Conservation (phyloP, 192 early-diverging fungal species). For the Rhizoclosmatium globosum region DNA sequence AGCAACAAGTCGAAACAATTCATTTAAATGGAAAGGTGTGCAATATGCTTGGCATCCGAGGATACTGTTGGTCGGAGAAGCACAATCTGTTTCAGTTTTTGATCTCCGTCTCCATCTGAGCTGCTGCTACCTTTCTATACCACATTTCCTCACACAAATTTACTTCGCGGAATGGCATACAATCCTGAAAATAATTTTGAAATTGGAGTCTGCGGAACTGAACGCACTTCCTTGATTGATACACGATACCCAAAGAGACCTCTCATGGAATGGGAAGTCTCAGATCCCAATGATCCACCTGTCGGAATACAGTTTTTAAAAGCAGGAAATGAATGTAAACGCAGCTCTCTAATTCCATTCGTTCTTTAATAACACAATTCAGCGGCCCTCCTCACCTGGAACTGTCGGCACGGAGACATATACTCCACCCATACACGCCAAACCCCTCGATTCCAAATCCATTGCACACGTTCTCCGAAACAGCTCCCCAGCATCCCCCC, state of each 20-base stretch:
- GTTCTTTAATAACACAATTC: neutral
- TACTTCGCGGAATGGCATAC: slow-evolving; percentile 12
- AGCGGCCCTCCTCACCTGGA: slow-evolving; percentile 35
- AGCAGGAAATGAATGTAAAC: slow-evolving; percentile 1
- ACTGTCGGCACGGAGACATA: slow-evolving; percentile 31
- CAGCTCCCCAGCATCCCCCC: neutral
- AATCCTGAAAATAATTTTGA: slow-evolving; percentile 15
- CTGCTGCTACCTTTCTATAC: slow-evolving; percentile 18
- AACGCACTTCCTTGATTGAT: slow-evolving; percentile 17
- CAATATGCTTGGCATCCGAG: slow-evolving; percentile 35
- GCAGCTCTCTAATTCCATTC: neutral
- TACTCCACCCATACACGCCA: slow-evolving; percentile 1
- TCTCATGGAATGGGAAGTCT: slow-evolving; percentile 20
- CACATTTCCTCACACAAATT: too few species aligned
- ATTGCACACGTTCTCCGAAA: neutral
- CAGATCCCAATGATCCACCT: slow-evolving; percentile 20
- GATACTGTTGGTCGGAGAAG: slow-evolving; percentile 21
- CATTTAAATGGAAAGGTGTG: slow-evolving; percentile 27
- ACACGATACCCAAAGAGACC: slow-evolving; percentile 25
- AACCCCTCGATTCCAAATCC: neutral
- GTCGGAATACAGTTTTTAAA: slow-evolving; percentile 25
- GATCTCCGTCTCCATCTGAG: slow-evolving; percentile 25
- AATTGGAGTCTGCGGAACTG: slow-evolving; percentile 23
- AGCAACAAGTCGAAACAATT: neutral
- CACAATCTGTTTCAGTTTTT: slow-evolving; percentile 9